phyloP scores from a whole-genome alignment of 1,284 basidiomycete genomes.

The Afroboletus lepidellus region DNA sequence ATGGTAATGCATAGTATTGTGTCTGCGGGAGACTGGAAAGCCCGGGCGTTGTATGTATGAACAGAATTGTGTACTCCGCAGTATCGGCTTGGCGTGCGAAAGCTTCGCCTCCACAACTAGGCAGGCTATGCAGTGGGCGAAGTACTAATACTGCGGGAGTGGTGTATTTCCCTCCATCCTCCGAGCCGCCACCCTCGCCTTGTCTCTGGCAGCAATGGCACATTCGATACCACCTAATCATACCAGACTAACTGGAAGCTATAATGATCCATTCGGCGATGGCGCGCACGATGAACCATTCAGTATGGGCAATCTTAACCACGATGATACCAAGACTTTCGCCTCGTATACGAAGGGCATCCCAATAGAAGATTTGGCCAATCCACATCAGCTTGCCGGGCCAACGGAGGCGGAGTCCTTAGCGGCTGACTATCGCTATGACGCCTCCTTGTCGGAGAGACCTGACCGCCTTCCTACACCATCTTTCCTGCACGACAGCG shows the following conservation, averaged over 20 bases:
- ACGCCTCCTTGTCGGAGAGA: conserved; percentile 9
- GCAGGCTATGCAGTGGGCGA: neutral
- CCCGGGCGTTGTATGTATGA: neutral
- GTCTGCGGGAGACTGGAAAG: neutral
- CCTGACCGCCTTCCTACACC: conserved; percentile 15
- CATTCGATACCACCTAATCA: conserved; percentile 9
- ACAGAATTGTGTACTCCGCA: neutral
- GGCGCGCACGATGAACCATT: conserved; percentile 24
- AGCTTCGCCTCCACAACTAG: neutral
- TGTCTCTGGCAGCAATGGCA: conserved; percentile 29
- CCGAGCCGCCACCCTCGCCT: conserved; percentile 4
- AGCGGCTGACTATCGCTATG: conserved; percentile 29
- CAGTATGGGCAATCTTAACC: conserved; percentile 6
- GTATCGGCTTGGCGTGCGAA: conserved; percentile 23
- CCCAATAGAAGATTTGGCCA: conserved; percentile 8
- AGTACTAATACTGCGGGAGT: no score
- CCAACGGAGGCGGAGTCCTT: conserved; percentile 27
- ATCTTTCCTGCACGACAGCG: conserved; percentile 10
- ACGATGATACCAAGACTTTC: conserved; percentile 25
- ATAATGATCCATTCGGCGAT: conserved; percentile 31
- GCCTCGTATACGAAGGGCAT: conserved; percentile 23
- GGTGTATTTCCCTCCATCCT: no score
- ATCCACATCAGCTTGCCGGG: conserved; percentile 1
- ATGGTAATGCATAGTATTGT: neutral
- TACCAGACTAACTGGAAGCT: conserved; percentile 7